Evolutionary conservation across 2,329 filamentous ascomycete genomes (phyloP).

Genomic region (Fusarium pilosicola): DNA sequence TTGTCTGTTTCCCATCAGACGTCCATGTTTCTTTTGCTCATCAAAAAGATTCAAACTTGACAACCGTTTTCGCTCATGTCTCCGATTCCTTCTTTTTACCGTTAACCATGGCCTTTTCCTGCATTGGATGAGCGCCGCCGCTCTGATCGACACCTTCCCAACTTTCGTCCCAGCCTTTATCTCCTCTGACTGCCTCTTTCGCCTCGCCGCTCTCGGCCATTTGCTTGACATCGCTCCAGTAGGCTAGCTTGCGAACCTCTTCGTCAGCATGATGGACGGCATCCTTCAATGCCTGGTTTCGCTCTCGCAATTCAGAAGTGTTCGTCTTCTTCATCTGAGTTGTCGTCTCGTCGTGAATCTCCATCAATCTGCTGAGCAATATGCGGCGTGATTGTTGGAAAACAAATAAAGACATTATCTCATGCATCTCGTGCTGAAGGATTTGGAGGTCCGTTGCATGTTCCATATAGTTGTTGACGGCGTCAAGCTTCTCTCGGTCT

Average conservation of each 20-base stretch:
- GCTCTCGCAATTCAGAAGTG: constrained; percentile 48
- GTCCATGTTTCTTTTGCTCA: background rate
- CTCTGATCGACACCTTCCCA: constrained; percentile 66
- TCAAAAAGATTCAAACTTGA: background rate
- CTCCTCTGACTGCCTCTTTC: constrained; percentile 54
- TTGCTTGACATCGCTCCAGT: constrained; percentile 85
- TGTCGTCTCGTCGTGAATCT: constrained; percentile 60
- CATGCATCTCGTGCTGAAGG: constrained; percentile 79
- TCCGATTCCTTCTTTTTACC: constrained; percentile 29
- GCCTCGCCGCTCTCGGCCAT: constrained; percentile 67
- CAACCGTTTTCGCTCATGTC: background rate
- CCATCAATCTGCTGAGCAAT: constrained; percentile 75
- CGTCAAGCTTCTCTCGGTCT: constrained; percentile 90
- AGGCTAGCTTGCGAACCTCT: constrained; percentile 83
- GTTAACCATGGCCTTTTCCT: constrained; percentile 30
- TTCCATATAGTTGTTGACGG: constrained; percentile 82
- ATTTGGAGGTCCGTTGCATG: constrained; percentile 81
- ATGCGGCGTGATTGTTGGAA: constrained; percentile 89
- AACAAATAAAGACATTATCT: constrained; percentile 86
- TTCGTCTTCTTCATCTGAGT: constrained; percentile 52
- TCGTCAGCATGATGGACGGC: constrained; percentile 81
- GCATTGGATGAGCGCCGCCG: constrained; percentile 55
- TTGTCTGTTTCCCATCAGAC: background rate
- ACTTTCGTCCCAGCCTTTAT: constrained; percentile 50
- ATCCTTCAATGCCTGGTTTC: constrained; percentile 75